Evolutionary conservation across 148 eudicot genomes (phyloP).

Genomic region (Oxyria digyna): DNA sequence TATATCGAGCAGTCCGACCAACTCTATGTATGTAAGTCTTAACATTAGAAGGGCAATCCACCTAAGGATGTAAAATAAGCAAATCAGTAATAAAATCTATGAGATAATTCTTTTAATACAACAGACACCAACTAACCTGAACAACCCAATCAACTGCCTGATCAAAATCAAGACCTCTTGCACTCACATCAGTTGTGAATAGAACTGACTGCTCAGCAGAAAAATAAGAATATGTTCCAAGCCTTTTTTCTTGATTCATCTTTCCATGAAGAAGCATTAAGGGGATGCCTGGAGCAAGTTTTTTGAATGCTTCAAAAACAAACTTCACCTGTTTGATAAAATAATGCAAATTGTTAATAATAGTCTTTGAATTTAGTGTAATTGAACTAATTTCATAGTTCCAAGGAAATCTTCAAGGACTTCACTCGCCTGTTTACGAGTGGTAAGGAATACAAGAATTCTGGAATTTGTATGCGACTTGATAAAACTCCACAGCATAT

Average conservation of each 20-base stretch:
- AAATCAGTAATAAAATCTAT: constrained; percentile 4
- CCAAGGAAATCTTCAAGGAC: background rate
- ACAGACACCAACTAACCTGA: constrained; percentile 42
- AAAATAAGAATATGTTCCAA: constrained; percentile 66
- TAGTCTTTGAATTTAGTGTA: background rate
- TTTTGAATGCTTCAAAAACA: constrained; percentile 75
- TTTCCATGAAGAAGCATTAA: constrained; percentile 85
- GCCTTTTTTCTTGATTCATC: constrained; percentile 81
- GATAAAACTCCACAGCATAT: constrained; percentile 85
- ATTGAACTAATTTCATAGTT: background rate
- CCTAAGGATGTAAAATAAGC: constrained; percentile 24
- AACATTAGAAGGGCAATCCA: constrained; percentile 88
- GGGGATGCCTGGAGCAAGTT: constrained; percentile 89
- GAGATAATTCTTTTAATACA: background rate
- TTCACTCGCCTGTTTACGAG: constrained; percentile 73
- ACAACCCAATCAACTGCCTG: constrained; percentile 95
- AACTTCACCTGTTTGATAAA: constrained; percentile 49
- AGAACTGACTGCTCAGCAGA: constrained; percentile 60
- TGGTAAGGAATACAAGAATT: constrained; percentile 83
- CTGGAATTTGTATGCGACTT: constrained; percentile 74
- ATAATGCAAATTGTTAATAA: background rate
- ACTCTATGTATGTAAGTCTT: constrained; percentile 86
- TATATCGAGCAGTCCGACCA: constrained; percentile 94
- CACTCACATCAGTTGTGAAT: constrained; percentile 76
- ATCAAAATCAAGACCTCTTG: constrained; percentile 91